Evolutionary conservation across 2,329 filamentous ascomycete genomes (phyloP), one percentile per base, ranked within the genome.

Genomic region (Botryosphaeria dothidea): DNA sequence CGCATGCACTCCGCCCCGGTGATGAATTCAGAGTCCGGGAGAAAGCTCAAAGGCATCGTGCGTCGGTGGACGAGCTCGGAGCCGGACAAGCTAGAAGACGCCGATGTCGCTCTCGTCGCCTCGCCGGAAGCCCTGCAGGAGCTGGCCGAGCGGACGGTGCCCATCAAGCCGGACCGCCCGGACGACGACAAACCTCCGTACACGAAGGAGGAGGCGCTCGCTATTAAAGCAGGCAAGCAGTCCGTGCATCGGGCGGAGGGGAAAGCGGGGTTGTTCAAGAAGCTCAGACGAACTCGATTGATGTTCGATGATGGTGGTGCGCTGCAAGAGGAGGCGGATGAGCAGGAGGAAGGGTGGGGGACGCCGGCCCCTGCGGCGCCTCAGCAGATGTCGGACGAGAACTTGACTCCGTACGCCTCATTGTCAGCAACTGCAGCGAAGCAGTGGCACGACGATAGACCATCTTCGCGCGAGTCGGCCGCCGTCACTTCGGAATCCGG

Each of bases 111-210:
- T 3, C 7, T 34, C 31, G 13, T 48, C n/a, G n/a, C n/a, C 19
- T 13, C 6, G 9, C 19, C 21, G 13, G 34, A 56, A 19, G 9
- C 21, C 15, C 4, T 41, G 17, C 38, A 13, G 4, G 49, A 34
- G 9, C 27, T 31, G 29, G 49, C 31, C 49, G 49, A 52, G 29
- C 29, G 27, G 29, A 46, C 38, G 6, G 41, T 60, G 2, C 27
- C 27, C 27, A 60, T 60, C 56, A 60, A 48, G 7, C 56, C 56
- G n/a, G 56, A 60, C n/a, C 41, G n/a, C 25, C 41, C 56, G n/a
- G 56, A 60, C 23, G 56, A 60, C n/a, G n/a, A 45, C 11, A 31
- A 25, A 5, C 41, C 56, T 1, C 56, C 56, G 3, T 60, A 60
- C 7, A 23, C 38, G 38, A 48, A 48, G 19, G 38, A 29, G 15